phyloP scores from a whole-genome alignment of 306 rosid species.

The Lathyrus sativus region DNA sequence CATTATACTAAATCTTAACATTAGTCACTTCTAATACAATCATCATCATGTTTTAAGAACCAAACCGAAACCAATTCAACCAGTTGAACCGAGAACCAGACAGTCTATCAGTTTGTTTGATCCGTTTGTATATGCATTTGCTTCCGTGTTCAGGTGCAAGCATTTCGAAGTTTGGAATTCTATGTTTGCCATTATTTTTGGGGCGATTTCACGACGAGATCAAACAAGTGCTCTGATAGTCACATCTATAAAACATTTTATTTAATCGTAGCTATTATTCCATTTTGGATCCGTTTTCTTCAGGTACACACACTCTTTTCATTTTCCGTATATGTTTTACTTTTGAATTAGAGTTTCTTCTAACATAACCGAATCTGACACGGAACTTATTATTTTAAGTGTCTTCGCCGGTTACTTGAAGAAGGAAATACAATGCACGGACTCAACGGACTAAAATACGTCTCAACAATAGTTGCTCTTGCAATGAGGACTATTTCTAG shows the following conservation, averaged over 20 bases:
- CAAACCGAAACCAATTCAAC: not conserved
- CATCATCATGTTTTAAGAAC: not conserved
- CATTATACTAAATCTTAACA: constrained; percentile 22
- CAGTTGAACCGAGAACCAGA: not conserved
- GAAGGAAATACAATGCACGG: constrained; percentile 32
- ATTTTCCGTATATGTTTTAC: no score
- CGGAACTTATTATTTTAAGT: constrained; percentile 20
- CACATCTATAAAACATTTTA: constrained; percentile 52
- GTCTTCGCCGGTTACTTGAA: constrained; percentile 32
- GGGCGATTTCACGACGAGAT: constrained; percentile 70
- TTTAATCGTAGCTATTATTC: constrained; percentile 69
- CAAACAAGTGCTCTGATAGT: constrained; percentile 60
- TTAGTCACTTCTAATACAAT: not conserved
- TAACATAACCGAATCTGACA: constrained; percentile 5
- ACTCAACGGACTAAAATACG: constrained; percentile 35
- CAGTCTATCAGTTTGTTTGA: not conserved
- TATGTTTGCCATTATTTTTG: constrained; percentile 71
- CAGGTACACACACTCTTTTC: constrained; percentile 50
- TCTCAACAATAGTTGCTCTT: constrained; percentile 34
- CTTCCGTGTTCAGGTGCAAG: constrained; percentile 64
- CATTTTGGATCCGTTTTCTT: constrained; percentile 71
- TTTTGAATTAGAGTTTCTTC: no score
- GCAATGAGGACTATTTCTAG: constrained; percentile 30
- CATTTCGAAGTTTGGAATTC: constrained; percentile 74
- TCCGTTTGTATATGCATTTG: not conserved